phyloP scores from a whole-genome alignment of 306 rosid species.

The Luffa acutangula region DNA sequence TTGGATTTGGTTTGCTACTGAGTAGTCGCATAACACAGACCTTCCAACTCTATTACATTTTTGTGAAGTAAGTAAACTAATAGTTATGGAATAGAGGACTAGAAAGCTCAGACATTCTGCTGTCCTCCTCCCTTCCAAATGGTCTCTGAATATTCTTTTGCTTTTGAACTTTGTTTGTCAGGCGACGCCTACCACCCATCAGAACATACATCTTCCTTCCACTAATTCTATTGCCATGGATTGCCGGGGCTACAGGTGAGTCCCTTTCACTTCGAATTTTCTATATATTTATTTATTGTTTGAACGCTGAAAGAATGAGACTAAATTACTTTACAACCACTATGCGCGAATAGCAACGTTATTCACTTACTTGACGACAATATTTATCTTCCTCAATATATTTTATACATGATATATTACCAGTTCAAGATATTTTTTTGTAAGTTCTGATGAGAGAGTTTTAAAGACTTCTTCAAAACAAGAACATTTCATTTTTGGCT shows the following conservation, averaged over 20 bases:
- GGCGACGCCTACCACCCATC: conserved; percentile 87
- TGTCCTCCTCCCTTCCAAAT: neutral
- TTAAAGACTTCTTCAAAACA: conserved; percentile 10
- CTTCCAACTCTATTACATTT: conserved; percentile 62
- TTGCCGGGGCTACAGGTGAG: conserved; percentile 64
- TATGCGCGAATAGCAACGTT: neutral
- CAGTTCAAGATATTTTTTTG: neutral
- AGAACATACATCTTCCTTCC: conserved; percentile 74
- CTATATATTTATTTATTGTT: neutral
- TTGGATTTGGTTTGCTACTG: conserved; percentile 86
- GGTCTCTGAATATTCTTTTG: neutral
- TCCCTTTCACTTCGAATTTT: neutral
- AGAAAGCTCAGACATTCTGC: conserved; percentile 7
- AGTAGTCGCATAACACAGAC: conserved; percentile 82
- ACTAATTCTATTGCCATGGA: conserved; percentile 74
- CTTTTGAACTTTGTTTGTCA: conserved; percentile 28
- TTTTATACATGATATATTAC: neutral
- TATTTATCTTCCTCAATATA: neutral
- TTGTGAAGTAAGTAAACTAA: conserved; percentile 60
- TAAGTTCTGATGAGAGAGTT: neutral
- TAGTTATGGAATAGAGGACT: conserved; percentile 9
- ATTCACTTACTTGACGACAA: neutral
- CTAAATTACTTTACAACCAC: neutral
- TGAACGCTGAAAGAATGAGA: neutral
- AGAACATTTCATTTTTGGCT: conserved; percentile 19